A percentile compares a stretch with the other conserved stretches of the same genome.
Evolutionary conservation across 768 basidiomycete genomes (phyloP).

Genomic region (Flagelloscypha sp.): DNA sequence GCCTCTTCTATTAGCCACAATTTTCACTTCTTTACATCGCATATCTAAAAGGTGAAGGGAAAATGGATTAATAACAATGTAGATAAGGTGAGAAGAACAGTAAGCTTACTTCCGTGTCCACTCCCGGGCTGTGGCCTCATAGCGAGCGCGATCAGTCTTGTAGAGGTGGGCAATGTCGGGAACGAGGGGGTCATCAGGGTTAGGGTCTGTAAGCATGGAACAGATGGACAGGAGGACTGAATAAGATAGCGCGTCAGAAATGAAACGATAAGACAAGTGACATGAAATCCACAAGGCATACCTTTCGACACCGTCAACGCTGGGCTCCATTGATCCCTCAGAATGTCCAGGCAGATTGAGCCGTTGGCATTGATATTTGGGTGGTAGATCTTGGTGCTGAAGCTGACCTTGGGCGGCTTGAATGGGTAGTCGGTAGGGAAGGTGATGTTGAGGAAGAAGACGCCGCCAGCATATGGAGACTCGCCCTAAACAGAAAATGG

Average conservation of each 20-base stretch:
- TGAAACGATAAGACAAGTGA: constrained; percentile 3
- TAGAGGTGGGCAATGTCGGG: constrained; percentile 98
- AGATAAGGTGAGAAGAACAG: no score
- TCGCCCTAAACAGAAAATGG: constrained; percentile 57
- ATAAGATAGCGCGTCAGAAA: background rate
- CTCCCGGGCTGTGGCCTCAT: constrained; percentile 96
- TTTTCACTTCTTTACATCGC: no score
- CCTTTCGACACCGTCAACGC: constrained; percentile 99
- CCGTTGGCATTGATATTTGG: constrained; percentile 99
- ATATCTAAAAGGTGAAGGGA: no score
- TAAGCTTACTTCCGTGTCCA: constrained; percentile 99
- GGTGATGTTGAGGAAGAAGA: constrained; percentile 93
- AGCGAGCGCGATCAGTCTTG: constrained; percentile 97
- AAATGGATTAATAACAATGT: no score
- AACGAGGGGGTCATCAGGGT: constrained; percentile 97
- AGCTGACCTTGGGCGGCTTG: constrained; percentile 99
- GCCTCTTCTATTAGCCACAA: no score
- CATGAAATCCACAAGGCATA: constrained; percentile 23
- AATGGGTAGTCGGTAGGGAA: constrained; percentile 99
- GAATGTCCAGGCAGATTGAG: constrained; percentile 96
- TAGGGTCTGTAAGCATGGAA: constrained; percentile 98
- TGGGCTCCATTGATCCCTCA: constrained; percentile 98
- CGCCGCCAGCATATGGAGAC: constrained; percentile 97
- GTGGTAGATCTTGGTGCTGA: constrained; percentile 99
- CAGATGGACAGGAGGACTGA: constrained; percentile 94